A percentile compares a stretch with the other conserved stretches of the same genome.
These are phyloP conservation scores for Shiraia sp. DNA, from an alignment of 2,329 filamentous ascomycete species.

Conservation along the genomic window DNA sequence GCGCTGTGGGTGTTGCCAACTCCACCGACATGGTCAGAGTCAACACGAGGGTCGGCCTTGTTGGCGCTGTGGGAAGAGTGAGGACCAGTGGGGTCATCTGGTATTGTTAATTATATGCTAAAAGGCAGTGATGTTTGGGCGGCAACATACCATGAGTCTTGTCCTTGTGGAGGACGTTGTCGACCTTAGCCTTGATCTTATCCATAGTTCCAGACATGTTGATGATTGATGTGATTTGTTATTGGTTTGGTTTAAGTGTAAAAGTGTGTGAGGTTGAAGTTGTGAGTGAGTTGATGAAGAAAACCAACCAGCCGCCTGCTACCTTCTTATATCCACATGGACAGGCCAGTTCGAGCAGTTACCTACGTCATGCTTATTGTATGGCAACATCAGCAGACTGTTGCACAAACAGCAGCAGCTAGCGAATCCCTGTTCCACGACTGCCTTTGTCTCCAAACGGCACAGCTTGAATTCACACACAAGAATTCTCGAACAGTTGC, in stretches of 20 bases:
- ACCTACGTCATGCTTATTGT: constrained; percentile 23
- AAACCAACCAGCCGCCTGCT: constrained; percentile 3
- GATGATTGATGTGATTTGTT: constrained; percentile 6
- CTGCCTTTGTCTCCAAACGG: constrained; percentile 11
- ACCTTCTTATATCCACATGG: constrained; percentile 19
- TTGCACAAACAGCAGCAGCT: constrained; percentile 18
- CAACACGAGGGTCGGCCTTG: constrained; percentile 35
- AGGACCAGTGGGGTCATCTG: constrained; percentile 36
- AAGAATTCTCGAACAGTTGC: constrained; percentile 12
- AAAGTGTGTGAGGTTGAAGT: constrained; percentile 12
- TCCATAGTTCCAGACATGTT: constrained; percentile 38
- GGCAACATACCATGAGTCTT: constrained; percentile 25
- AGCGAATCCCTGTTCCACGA: constrained; percentile 23
- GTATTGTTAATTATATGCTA: constrained; percentile 4
- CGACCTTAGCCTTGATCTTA: constrained; percentile 46
- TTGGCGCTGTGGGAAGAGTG: constrained; percentile 34
- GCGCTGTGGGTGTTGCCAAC: constrained; percentile 27
- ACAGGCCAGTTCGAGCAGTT: constrained; percentile 8
- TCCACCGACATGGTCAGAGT: constrained; percentile 22
- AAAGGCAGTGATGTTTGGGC: background rate
- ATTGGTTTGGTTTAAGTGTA: constrained; percentile 8
- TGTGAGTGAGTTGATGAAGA: constrained; percentile 12
- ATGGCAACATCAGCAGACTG: constrained; percentile 16
- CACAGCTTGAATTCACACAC: constrained; percentile 15
- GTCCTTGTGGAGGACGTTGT: constrained; percentile 43